Evolutionary conservation across 73 alveolate genomes (phyloP).

Genomic region (Symbiodinium natans): DNA sequence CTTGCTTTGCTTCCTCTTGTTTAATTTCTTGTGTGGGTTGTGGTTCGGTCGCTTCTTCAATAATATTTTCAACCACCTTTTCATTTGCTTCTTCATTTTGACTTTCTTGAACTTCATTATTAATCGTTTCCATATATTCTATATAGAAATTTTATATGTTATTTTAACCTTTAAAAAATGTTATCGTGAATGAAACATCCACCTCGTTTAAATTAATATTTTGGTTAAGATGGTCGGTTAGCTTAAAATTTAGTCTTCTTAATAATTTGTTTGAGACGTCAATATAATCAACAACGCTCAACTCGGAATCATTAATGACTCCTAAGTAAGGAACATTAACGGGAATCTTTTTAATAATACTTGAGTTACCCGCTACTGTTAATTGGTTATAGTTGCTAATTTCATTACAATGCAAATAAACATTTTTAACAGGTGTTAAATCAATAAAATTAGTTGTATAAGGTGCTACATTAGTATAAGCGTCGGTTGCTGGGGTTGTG

Average conservation of each 20-base stretch:
- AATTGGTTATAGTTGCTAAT: not conserved
- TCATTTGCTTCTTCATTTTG: too few species aligned
- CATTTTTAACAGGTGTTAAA: not conserved
- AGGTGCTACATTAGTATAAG: not conserved
- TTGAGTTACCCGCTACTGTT: not conserved
- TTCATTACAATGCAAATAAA: not conserved
- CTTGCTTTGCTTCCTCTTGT: not conserved
- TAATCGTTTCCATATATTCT: too few species aligned
- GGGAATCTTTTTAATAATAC: not conserved
- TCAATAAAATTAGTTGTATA: too few species aligned
- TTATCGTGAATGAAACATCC: not conserved
- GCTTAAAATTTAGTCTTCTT: not conserved
- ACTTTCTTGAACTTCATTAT: too few species aligned
- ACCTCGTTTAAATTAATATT: not conserved
- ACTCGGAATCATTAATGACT: not conserved
- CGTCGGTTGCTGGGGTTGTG: not conserved
- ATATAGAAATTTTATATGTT: too few species aligned
- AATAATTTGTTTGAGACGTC: not conserved
- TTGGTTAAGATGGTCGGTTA: not conserved
- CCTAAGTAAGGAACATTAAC: not conserved
- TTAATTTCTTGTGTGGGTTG: too few species aligned
- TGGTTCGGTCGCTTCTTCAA: too few species aligned
- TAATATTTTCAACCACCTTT: too few species aligned
- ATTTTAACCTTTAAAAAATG: not conserved
- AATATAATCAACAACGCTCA: too few species aligned